Conservation (phyloP, 208 protist genomes). For the Leishmania mexicana region DNA sequence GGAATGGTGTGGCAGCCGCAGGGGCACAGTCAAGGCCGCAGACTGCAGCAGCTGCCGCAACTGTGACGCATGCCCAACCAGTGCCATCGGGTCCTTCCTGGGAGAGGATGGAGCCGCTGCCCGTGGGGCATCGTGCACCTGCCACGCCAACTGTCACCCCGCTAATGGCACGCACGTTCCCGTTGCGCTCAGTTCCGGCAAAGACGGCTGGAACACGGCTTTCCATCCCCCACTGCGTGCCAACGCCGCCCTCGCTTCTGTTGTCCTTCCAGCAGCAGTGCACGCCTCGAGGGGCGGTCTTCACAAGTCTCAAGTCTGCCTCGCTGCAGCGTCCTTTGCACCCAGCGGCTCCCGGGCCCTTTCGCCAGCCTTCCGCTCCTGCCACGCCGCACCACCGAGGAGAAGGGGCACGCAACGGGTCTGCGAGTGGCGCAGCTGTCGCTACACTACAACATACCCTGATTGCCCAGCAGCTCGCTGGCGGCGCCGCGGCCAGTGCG, state of each 20-base stretch:
- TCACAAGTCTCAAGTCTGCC: neutral
- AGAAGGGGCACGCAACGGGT: neutral
- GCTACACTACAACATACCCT: neutral
- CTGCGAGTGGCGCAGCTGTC: neutral
- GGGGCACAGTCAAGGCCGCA: neutral
- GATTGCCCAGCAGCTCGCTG: neutral
- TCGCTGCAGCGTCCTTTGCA: neutral
- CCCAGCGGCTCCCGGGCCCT: neutral
- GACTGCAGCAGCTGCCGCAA: neutral
- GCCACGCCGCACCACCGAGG: slow-evolving; percentile 3
- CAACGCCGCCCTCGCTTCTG: neutral
- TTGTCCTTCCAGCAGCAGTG: neutral
- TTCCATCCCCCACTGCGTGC: neutral
- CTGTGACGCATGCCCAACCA: neutral
- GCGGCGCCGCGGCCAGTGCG: neutral
- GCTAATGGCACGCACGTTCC: neutral
- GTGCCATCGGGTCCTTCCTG: neutral
- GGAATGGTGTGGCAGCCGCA: neutral
- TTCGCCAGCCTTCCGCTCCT: neutral
- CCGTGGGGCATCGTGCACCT: neutral
- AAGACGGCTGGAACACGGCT: neutral
- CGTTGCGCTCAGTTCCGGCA: neutral
- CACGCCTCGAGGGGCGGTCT: neutral
- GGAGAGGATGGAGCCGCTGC: neutral
- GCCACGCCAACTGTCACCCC: neutral